Conservation (phyloP, 2,329 filamentous ascomycete species). For the Aspergillus clavatus region DNA sequence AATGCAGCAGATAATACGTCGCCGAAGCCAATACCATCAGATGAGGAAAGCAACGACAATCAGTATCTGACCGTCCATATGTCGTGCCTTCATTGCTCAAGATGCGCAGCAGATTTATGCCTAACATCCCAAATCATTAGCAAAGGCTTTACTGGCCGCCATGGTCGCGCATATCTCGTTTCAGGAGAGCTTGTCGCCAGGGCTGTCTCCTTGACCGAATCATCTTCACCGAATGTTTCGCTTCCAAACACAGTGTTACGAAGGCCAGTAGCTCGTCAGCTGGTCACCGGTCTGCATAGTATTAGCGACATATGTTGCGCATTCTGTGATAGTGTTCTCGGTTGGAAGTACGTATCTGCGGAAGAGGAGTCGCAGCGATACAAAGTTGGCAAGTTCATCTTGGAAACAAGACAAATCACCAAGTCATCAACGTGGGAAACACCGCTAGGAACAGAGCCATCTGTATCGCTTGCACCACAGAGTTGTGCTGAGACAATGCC, state of each 20-base stretch:
- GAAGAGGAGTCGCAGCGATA: slow-evolving; percentile 59
- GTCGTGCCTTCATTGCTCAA: slow-evolving; percentile 55
- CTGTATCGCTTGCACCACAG: not conserved
- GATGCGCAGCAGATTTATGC: slow-evolving; percentile 56
- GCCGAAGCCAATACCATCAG: slow-evolving; percentile 3
- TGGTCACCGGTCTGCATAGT: slow-evolving; percentile 60
- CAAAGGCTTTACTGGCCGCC: slow-evolving; percentile 62
- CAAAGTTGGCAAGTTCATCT: slow-evolving; percentile 63
- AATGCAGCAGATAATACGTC: slow-evolving; percentile 9
- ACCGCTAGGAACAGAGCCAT: slow-evolving; percentile 10
- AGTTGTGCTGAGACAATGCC: slow-evolving; percentile 3
- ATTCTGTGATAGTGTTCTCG: slow-evolving; percentile 53
- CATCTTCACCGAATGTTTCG: slow-evolving; percentile 29
- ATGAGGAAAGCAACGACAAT: slow-evolving; percentile 8
- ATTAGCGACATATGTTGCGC: slow-evolving; percentile 57
- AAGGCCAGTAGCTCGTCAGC: slow-evolving; percentile 52
- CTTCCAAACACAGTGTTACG: slow-evolving; percentile 57
- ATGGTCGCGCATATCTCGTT: slow-evolving; percentile 61
- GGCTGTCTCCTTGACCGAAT: slow-evolving; percentile 25
- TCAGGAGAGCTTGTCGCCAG: slow-evolving; percentile 38
- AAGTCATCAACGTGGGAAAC: slow-evolving; percentile 51
- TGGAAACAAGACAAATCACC: slow-evolving; percentile 56
- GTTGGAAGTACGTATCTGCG: slow-evolving; percentile 62
- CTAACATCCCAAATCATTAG: slow-evolving; percentile 56
- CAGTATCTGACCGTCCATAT: slow-evolving; percentile 44